Conservation (phyloP, 345 rosid genomes). For the Tarenaya hassleriana region DNA sequence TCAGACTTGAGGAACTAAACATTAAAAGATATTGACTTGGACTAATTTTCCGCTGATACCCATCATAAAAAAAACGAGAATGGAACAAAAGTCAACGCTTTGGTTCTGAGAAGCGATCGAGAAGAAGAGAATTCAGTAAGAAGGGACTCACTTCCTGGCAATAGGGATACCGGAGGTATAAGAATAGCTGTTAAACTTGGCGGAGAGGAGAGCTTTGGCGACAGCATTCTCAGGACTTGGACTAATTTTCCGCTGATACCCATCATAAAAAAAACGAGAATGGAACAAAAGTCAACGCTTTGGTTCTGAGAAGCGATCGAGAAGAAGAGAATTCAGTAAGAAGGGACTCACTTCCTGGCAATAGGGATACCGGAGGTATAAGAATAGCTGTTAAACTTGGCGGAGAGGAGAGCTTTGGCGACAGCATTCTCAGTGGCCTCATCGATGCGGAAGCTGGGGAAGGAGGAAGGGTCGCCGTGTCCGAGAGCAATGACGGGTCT, state of each 20-base stretch:
- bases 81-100: not conserved
- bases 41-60: too few species aligned
- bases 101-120: not conserved
- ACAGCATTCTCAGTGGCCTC: slow-evolving; percentile 42
- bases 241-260: too few species aligned
- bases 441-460: slow-evolving; percentile 34
- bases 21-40: too few species aligned
- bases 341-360: slow-evolving; percentile 39
- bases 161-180: slow-evolving; percentile 36
- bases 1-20: too few species aligned
- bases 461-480: slow-evolving; percentile 53
- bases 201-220: slow-evolving; percentile 36
- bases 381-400: slow-evolving; percentile 38
- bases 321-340: not conserved
- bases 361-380: slow-evolving; percentile 36
- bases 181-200: slow-evolving; percentile 38
- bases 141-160: slow-evolving; percentile 39
- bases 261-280: too few species aligned
- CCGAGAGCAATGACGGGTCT: slow-evolving; percentile 33
- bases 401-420: slow-evolving; percentile 36
- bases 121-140: not conserved
- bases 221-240: slow-evolving; percentile 54
- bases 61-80: too few species aligned
- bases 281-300: not conserved
- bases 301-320: not conserved